phyloP scores from a whole-genome alignment of 208 protist species.

The Porcisia deanei region DNA sequence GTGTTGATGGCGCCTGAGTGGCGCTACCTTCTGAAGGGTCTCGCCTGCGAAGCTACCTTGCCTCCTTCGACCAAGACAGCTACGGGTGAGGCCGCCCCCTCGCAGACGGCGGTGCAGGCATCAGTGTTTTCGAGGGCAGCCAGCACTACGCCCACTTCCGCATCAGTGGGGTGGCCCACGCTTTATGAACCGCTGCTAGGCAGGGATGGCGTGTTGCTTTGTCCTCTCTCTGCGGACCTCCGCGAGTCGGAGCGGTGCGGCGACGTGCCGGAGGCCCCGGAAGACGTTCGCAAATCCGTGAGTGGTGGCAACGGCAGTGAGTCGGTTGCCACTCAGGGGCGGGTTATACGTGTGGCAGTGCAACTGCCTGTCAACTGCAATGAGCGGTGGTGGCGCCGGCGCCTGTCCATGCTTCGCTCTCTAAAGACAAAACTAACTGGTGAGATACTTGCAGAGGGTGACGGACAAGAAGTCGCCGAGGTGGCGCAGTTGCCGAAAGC shows the following conservation, averaged over 20 bases:
- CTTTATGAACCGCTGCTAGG: conserved; percentile 57
- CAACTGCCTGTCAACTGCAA: conserved; percentile 20
- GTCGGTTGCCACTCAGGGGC: neutral
- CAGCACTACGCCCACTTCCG: neutral
- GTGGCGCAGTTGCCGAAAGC: neutral
- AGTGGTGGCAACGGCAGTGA: neutral
- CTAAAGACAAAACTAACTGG: conserved; percentile 3
- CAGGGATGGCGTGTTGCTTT: conserved; percentile 51
- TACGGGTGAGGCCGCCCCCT: neutral
- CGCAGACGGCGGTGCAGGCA: neutral
- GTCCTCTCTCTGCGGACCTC: conserved; percentile 41
- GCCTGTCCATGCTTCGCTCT: conserved; percentile 6
- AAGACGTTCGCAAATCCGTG: too few relatives aligned
- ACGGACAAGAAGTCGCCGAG: neutral
- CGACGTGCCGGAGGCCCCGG: neutral
- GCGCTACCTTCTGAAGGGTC: conserved; percentile 18
- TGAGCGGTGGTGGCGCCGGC: conserved; percentile 22
- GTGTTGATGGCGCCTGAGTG: conserved; percentile 22
- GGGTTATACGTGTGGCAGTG: conserved; percentile 22
- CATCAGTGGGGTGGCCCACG: conserved; percentile 46
- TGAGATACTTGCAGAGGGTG: conserved; percentile 19
- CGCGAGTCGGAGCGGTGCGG: conserved; percentile 12
- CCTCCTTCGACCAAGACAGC: neutral
- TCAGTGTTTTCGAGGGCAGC: neutral
- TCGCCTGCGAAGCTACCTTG: conserved; percentile 15